A percentile compares a stretch with the other conserved stretches of the same genome.
phyloP scores from a whole-genome alignment of 2,329 filamentous ascomycete species.

The Phyllosticta citriasiana region DNA sequence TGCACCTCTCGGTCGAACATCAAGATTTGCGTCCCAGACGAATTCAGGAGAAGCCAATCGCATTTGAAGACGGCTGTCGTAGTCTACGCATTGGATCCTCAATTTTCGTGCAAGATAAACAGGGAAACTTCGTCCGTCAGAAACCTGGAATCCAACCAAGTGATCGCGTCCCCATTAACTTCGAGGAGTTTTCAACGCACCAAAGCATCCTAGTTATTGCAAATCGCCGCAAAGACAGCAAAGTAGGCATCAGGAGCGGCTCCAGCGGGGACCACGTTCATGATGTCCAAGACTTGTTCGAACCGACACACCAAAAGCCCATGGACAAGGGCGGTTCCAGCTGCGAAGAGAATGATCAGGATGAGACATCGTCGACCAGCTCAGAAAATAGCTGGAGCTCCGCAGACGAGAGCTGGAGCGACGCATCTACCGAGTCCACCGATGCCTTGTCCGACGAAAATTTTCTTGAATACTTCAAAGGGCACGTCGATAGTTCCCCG shows the following conservation, averaged over 20 bases:
- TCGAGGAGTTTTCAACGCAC: neutral
- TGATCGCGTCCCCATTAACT: neutral
- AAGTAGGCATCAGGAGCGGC: neutral
- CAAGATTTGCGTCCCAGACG: neutral
- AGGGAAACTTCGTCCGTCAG: neutral
- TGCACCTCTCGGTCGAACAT: neutral
- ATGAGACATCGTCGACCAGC: neutral
- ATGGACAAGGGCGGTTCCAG: neutral
- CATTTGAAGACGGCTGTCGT: neutral
- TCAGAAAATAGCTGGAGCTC: neutral
- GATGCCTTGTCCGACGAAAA: neutral
- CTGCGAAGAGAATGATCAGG: neutral
- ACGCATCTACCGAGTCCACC: neutral
- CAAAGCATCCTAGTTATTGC: neutral
- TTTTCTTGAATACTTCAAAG: neutral
- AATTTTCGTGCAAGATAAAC: neutral
- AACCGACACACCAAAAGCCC: neutral
- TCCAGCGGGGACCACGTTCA: neutral
- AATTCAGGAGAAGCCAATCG: neutral
- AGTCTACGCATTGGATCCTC: neutral
- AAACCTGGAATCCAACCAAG: neutral
- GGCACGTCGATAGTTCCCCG: neutral
- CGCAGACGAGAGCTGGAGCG: neutral
- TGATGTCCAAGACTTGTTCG: neutral
- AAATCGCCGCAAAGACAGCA: neutral